Percentiles rank a stretch among this genome's conserved stretches.
Conservation (phyloP, 2,329 filamentous ascomycete genomes). For the Colletotrichum falcatum region DNA sequence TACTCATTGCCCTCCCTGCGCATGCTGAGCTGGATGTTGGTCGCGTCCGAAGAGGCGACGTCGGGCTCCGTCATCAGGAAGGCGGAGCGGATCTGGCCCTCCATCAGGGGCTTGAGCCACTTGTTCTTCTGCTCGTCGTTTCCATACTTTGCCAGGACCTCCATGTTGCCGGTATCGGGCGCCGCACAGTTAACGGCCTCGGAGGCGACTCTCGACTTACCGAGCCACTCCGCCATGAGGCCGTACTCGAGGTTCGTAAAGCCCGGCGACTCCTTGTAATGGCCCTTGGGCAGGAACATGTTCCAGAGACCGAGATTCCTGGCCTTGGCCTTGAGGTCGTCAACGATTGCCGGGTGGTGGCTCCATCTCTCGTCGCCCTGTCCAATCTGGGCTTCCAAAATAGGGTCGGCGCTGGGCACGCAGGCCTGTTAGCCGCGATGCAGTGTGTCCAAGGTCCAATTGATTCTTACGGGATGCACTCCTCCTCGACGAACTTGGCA, state of each 20-base stretch:
- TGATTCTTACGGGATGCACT: constrained; percentile 79
- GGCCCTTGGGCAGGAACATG: constrained; percentile 94
- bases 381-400: constrained; percentile 85
- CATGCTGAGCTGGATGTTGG: constrained; percentile 90
- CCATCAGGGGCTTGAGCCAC: constrained; percentile 85
- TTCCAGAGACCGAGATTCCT: constrained; percentile 92
- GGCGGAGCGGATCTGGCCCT: constrained; percentile 87
- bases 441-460: neutral
- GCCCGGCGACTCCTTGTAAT: constrained; percentile 95
- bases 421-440: constrained; percentile 9
- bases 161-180: constrained; percentile 96
- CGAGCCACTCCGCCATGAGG: constrained; percentile 95
- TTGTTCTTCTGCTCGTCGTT: constrained; percentile 85
- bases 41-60: constrained; percentile 90
- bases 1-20: constrained; percentile 86
- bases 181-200: constrained; percentile 92
- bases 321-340: constrained; percentile 89
- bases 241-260: constrained; percentile 98
- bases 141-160: constrained; percentile 92
- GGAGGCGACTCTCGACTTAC: constrained; percentile 84
- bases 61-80: constrained; percentile 96
- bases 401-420: constrained; percentile 74
- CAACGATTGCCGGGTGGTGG: constrained; percentile 82
- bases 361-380: constrained; percentile 83
- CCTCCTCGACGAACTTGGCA: constrained; percentile 96